These are phyloP conservation scores for Dillenia turbinata DNA, from an alignment of 164 flowering plant genomes.

Conservation along the genomic window DNA sequence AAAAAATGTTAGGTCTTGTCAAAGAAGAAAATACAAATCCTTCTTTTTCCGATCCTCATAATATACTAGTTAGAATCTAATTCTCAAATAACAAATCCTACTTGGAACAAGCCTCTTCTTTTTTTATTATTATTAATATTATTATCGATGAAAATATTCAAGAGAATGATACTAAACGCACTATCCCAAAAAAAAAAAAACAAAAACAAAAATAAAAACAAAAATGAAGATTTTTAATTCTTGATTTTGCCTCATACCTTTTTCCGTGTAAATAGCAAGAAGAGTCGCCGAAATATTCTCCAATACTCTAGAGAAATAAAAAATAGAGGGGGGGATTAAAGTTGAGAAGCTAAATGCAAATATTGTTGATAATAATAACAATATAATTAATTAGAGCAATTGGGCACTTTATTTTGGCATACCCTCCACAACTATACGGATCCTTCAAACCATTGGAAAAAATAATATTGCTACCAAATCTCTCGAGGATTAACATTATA, in stretches of 20 bases:
- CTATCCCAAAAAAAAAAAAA: not conserved
- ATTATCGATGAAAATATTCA: no score
- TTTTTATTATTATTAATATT: no score
- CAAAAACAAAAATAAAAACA: no score
- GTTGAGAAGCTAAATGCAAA: not conserved
- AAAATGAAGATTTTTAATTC: not conserved
- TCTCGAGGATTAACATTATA: slow-evolving; percentile 3
- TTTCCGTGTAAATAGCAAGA: slow-evolving; percentile 21
- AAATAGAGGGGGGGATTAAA: not conserved
- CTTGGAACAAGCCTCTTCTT: no score
- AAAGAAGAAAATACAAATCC: no score
- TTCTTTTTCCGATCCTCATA: no score
- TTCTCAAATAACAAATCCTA: no score
- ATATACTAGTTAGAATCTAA: no score
- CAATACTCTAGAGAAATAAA: slow-evolving; percentile 23
- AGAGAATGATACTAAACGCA: not conserved
- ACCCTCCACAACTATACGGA: slow-evolving; percentile 16
- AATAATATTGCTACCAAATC: slow-evolving; percentile 14
- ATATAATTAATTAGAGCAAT: not conserved
- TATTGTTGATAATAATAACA: not conserved
- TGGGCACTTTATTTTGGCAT: not conserved
- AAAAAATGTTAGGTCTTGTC: no score
- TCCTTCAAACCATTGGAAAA: slow-evolving; percentile 15
- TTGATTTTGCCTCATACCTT: slow-evolving; percentile 15
- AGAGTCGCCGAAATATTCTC: slow-evolving; percentile 28